phyloP scores from a whole-genome alignment of 805 yeast species.

The Candida loeiensis region DNA sequence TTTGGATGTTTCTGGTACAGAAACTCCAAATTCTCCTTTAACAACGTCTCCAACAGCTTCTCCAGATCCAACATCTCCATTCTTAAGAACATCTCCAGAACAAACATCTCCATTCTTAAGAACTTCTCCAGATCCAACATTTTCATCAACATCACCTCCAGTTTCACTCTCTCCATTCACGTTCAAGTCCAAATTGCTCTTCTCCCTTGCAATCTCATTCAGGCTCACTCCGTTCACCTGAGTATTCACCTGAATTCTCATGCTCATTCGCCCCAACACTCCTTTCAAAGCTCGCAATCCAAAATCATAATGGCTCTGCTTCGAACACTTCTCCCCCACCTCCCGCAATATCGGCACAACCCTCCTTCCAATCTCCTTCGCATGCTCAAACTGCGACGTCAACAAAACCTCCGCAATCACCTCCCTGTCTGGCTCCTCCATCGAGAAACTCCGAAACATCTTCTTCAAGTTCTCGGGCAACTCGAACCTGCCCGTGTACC shows the following conservation, averaged over 20 bases:
- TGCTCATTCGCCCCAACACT: conserved; percentile 50
- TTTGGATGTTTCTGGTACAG: too few species aligned
- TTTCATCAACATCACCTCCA: too few species aligned
- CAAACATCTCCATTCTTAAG: too few species aligned
- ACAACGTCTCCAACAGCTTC: too few species aligned
- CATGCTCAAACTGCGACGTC: conserved; percentile 55
- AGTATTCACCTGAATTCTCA: too few species aligned
- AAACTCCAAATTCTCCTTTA: conserved; percentile 21
- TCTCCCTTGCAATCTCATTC: too few species aligned
- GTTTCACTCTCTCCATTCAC: too few species aligned
- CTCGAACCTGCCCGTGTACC: conserved; percentile 74
- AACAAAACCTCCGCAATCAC: conserved; percentile 70
- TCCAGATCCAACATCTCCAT: too few species aligned
- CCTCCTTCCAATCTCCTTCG: conserved; percentile 41
- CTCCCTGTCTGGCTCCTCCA: conserved; percentile 67
- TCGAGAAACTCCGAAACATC: conserved; percentile 70
- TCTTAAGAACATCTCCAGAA: too few species aligned
- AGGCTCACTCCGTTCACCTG: too few species aligned
- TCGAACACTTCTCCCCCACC: conserved; percentile 40
- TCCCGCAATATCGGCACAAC: conserved; percentile 54
- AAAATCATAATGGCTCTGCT: conserved; percentile 82
- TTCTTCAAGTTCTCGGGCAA: conserved; percentile 84
- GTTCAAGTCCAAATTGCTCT: too few species aligned
- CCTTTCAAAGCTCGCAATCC: conserved; percentile 80
- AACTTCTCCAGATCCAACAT: too few species aligned